Evolutionary conservation across 768 basidiomycete species (phyloP).

Genomic region (Panaeolus papilionaceus): DNA sequence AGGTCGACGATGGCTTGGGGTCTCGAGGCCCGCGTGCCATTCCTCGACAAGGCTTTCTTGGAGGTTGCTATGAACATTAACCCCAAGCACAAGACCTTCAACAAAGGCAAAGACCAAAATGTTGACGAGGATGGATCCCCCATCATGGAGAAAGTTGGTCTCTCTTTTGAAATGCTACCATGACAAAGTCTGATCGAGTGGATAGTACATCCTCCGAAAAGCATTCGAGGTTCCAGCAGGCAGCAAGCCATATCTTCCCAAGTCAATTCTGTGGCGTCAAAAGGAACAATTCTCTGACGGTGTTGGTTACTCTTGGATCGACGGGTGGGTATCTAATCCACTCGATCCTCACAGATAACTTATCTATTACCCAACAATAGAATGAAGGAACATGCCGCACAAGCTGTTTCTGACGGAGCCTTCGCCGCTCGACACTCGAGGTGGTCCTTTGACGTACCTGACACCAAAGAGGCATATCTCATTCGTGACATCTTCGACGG

Average conservation of each 20-base stretch:
- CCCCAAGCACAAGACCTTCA: slow-evolving; percentile 87
- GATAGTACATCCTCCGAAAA: slow-evolving; percentile 91
- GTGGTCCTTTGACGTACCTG: slow-evolving; percentile 83
- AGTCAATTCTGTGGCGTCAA: slow-evolving; percentile 96
- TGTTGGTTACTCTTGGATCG: slow-evolving; percentile 99
- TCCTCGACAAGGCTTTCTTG: slow-evolving; percentile 96
- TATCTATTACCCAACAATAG: slow-evolving; percentile 43
- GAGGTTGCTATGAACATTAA: slow-evolving; percentile 93
- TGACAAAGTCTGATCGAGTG: slow-evolving; percentile 20
- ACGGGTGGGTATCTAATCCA: slow-evolving; percentile 65
- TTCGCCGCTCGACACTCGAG: slow-evolving; percentile 76
- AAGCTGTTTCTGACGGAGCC: slow-evolving; percentile 79
- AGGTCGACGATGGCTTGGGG: slow-evolving; percentile 99
- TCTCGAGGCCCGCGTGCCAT: slow-evolving; percentile 97
- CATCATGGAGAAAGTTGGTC: slow-evolving; percentile 92
- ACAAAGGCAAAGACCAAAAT: slow-evolving; percentile 76
- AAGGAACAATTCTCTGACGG: slow-evolving; percentile 99
- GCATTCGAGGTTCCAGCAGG: slow-evolving; percentile 90
- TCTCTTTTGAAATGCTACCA: slow-evolving; percentile 9
- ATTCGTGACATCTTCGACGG: slow-evolving; percentile 93
- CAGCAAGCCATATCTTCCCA: slow-evolving; percentile 92
- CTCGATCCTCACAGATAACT: background rate
- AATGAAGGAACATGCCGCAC: slow-evolving; percentile 87
- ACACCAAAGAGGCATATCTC: slow-evolving; percentile 96
- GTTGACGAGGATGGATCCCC: slow-evolving; percentile 87